Conservation (phyloP, 2,329 filamentous ascomycete genomes). For the Stagonosporopsis tanaceti region DNA sequence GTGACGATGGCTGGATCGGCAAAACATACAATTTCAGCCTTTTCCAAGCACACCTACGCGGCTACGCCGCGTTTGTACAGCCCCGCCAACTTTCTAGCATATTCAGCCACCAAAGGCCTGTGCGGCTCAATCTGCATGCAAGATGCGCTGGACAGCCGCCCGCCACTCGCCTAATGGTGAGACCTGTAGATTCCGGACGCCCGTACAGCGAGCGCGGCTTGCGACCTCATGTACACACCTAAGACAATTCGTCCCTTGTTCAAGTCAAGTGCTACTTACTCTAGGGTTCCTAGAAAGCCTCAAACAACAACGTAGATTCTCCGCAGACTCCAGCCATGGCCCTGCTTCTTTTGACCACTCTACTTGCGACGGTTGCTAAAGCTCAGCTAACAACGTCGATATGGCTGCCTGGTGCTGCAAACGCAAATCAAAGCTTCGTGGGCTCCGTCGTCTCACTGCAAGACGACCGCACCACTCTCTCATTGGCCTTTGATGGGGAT, state of each 20-base stretch:
- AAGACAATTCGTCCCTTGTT: background rate
- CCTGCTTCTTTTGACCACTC: conserved; percentile 28
- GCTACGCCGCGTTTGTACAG: conserved; percentile 3
- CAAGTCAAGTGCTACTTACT: background rate
- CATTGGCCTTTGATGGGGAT: conserved; percentile 17
- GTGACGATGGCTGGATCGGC: background rate
- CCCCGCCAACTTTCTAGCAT: conserved; percentile 1
- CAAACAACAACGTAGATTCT: background rate
- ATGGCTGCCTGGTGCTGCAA: conserved; percentile 33
- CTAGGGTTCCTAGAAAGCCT: background rate
- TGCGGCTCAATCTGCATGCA: conserved; percentile 25
- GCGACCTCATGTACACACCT: background rate
- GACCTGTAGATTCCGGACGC: conserved; percentile 7
- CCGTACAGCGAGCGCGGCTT: background rate
- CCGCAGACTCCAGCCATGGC: conserved; percentile 27
- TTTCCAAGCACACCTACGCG: conserved; percentile 4
- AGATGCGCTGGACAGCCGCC: conserved; percentile 25
- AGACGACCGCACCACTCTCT: conserved; percentile 32
- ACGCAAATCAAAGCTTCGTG: conserved; percentile 23
- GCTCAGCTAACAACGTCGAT: conserved; percentile 41
- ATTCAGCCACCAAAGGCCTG: conserved; percentile 12
- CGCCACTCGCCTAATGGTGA: background rate
- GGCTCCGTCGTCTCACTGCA: conserved; percentile 34
- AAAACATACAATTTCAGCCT: background rate
- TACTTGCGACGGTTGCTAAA: conserved; percentile 32